A percentile compares a stretch with the other conserved stretches of the same genome.
These are phyloP conservation scores for Leccinum barrowsii DNA, from an alignment of 768 basidiomycete genomes.

Conservation along the genomic window DNA sequence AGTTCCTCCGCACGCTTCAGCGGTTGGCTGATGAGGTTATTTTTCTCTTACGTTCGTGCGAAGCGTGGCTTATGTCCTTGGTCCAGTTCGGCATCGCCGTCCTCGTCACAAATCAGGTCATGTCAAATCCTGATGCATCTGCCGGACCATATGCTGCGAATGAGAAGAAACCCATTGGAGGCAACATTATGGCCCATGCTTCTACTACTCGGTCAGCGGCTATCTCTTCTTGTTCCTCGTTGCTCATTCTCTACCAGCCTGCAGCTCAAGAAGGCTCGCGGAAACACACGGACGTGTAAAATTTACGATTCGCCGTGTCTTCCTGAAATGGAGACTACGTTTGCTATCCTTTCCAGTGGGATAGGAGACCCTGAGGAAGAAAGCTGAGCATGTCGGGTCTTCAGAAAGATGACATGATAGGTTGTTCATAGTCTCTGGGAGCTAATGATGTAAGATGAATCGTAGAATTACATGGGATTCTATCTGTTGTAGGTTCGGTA, in stretches of 20 bases:
- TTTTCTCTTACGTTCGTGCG: slow-evolving; percentile 6
- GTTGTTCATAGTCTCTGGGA: background rate
- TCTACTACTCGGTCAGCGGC: slow-evolving; percentile 82
- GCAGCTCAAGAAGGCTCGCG: slow-evolving; percentile 89
- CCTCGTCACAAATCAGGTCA: slow-evolving; percentile 96
- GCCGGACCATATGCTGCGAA: slow-evolving; percentile 86
- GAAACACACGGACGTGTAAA: slow-evolving; percentile 89
- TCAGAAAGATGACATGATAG: background rate
- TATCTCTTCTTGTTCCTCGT: background rate
- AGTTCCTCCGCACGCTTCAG: slow-evolving; percentile 90
- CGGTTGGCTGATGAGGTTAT: slow-evolving; percentile 93
- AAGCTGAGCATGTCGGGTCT: slow-evolving; percentile 32
- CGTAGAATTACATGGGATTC: slow-evolving; percentile 6
- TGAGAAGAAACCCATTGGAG: slow-evolving; percentile 98
- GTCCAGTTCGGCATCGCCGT: slow-evolving; percentile 93
- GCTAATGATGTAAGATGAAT: slow-evolving; percentile 5
- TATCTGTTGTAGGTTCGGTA: slow-evolving; percentile 11
- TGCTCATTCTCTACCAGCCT: slow-evolving; percentile 44
- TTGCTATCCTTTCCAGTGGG: slow-evolving; percentile 87
- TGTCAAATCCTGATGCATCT: slow-evolving; percentile 96
- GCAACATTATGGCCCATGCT: slow-evolving; percentile 99
- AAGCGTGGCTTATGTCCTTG: slow-evolving; percentile 7
- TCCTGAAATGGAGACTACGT: slow-evolving; percentile 93
- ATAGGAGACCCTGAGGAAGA: slow-evolving; percentile 96
- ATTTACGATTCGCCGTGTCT: slow-evolving; percentile 98